These are phyloP conservation scores for Penicillium thymicola DNA, from an alignment of 2,329 filamentous ascomycete genomes.

Conservation along the genomic window DNA sequence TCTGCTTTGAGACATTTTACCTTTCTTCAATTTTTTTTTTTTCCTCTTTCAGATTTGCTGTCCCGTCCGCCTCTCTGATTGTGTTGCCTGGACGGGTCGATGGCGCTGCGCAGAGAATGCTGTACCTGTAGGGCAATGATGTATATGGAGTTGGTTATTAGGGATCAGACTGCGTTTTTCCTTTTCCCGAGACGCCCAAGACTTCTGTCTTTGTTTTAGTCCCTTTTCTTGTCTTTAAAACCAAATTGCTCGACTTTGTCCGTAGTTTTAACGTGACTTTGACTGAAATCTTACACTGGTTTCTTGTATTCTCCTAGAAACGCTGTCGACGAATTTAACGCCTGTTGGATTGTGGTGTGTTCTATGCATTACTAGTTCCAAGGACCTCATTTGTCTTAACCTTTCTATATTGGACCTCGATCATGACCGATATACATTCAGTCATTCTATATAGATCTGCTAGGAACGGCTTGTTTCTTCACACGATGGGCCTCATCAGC, in stretches of 20 bases:
- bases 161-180: neutral
- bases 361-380: neutral
- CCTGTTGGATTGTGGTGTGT: neutral
- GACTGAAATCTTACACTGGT: neutral
- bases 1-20: constrained; percentile 5
- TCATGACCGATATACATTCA: neutral
- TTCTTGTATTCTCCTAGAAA: neutral
- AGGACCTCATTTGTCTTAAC: neutral
- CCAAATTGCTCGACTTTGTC: neutral
- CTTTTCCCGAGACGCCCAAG: neutral
- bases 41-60: constrained; percentile 2
- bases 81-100: constrained; percentile 1
- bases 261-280: neutral
- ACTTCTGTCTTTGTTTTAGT: neutral
- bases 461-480: too few species aligned
- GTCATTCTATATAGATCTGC: neutral
- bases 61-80: neutral
- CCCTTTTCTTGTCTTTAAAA: neutral
- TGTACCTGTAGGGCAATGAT: neutral
- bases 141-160: neutral
- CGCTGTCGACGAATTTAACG: neutral
- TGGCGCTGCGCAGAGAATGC: neutral
- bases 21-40: constrained; percentile 6
- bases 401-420: neutral
- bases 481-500: too few species aligned